Conservation (phyloP, 1,284 basidiomycete species). For the Fomitopsis palustris region DNA sequence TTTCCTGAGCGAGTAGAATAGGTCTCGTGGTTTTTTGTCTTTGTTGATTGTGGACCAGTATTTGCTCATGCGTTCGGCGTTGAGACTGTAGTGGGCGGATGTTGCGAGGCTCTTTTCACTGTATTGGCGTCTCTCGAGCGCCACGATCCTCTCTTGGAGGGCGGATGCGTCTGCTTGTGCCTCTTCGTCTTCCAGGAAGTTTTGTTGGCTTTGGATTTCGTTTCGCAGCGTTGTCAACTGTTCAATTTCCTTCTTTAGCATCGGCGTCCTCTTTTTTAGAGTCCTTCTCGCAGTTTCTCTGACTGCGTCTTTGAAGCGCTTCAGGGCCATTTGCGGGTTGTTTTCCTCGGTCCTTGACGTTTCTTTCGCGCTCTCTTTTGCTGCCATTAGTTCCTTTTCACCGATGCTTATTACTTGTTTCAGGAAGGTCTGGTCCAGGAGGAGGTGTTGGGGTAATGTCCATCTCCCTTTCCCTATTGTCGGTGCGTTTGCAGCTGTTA, state of each 20-base stretch:
- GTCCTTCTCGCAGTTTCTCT: not conserved
- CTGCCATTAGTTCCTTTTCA: not conserved
- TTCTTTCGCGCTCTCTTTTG: not conserved
- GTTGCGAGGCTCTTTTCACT: not conserved
- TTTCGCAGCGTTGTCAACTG: not conserved
- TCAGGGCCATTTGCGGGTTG: not conserved
- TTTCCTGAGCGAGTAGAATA: not conserved
- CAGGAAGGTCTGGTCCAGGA: not conserved
- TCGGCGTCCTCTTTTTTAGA: not conserved
- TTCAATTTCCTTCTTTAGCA: not conserved
- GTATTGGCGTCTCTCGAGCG: not conserved
- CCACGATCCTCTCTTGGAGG: not conserved
- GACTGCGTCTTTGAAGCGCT: not conserved
- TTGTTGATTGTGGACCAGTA: not conserved
- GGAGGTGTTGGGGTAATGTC: not conserved
- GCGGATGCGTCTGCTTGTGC: not conserved
- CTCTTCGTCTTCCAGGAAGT: not conserved
- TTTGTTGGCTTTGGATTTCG: not conserved
- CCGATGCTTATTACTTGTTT: not conserved
- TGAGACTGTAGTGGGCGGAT: not conserved
- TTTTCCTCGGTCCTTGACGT: not conserved
- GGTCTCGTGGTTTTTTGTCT: not conserved
- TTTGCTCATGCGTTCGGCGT: not conserved
- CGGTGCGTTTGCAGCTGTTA: not conserved
- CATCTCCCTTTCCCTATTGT: slow-evolving; percentile 4